phyloP scores from a whole-genome alignment of 371 early-diverging fungal species.

The Mucor racemosus region DNA sequence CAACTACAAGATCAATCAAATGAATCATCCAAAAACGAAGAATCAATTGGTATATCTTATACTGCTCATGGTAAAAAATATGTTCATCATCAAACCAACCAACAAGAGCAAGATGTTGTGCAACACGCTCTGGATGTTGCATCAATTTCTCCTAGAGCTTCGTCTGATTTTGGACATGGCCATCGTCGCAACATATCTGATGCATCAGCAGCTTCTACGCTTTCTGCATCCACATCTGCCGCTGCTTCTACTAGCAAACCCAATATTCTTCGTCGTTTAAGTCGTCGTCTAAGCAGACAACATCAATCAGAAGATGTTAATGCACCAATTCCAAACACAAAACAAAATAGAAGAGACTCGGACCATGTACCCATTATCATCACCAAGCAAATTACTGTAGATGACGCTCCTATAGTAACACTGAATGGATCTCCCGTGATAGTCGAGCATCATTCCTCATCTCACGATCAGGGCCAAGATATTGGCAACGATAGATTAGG shows the following conservation, averaged over 20 bases:
- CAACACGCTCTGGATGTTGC: background rate
- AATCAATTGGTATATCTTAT: constrained; percentile 8
- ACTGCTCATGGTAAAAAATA: background rate
- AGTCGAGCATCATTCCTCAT: background rate
- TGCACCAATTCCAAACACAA: background rate
- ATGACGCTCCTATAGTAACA: background rate
- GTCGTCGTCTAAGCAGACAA: constrained; percentile 18
- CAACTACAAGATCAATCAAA: background rate
- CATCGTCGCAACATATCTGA: background rate
- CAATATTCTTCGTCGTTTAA: constrained; percentile 18
- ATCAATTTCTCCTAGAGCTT: background rate
- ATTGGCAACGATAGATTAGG: background rate
- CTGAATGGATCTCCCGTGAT: background rate
- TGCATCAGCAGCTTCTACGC: background rate
- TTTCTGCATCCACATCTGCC: background rate
- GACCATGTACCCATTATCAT: background rate
- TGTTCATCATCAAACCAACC: background rate
- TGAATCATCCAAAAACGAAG: background rate
- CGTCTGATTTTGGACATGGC: background rate
- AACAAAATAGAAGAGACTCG: background rate
- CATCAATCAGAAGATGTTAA: background rate
- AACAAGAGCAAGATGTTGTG: background rate
- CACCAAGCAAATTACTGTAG: background rate
- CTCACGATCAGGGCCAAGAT: background rate
- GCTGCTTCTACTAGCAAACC: background rate